These are phyloP conservation scores for Flagelloscypha sp. DNA, from an alignment of 768 basidiomycete genomes.

Conservation along the genomic window DNA sequence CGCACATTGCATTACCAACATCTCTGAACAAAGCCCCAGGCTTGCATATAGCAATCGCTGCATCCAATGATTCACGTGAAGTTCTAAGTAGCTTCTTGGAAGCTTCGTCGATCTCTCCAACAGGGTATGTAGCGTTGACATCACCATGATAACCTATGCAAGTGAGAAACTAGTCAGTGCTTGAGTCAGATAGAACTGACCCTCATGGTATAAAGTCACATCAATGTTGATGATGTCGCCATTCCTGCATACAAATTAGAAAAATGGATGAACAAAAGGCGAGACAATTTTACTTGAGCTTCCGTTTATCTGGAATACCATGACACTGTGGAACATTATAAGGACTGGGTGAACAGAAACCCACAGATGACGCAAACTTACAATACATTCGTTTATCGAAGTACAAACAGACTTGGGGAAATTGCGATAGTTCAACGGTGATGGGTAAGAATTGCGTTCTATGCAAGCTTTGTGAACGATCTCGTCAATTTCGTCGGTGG, in stretches of 20 bases:
- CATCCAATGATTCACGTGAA: slow-evolving; percentile 77
- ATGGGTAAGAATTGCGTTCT: slow-evolving; percentile 88
- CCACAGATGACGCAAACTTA: slow-evolving; percentile 3
- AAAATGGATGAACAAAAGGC: too few relatives aligned
- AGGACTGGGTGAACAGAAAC: slow-evolving; percentile 2
- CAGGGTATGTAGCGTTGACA: slow-evolving; percentile 88
- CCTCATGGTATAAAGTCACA: slow-evolving; percentile 72
- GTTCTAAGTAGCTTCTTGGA: slow-evolving; percentile 75
- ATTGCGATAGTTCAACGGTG: slow-evolving; percentile 81
- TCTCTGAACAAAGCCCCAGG: slow-evolving; percentile 88
- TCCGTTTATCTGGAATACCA: slow-evolving; percentile 86
- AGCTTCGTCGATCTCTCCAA: slow-evolving; percentile 78
- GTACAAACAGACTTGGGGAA: slow-evolving; percentile 98
- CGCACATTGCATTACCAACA: slow-evolving; percentile 79
- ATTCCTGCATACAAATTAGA: too few relatives aligned
- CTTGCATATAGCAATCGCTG: slow-evolving; percentile 86
- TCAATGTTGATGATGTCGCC: slow-evolving; percentile 98
- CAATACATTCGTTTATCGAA: slow-evolving; percentile 35
- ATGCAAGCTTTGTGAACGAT: slow-evolving; percentile 90
- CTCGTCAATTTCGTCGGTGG: slow-evolving; percentile 91
- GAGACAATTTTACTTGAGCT: too few relatives aligned
- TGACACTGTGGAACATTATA: slow-evolving; percentile 47
- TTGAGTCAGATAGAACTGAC: slow-evolving; percentile 26
- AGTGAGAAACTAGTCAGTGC: neutral
- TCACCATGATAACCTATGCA: slow-evolving; percentile 80